Conservation (phyloP, 805 yeast species). For the Starmerella khaoyaiensis region DNA sequence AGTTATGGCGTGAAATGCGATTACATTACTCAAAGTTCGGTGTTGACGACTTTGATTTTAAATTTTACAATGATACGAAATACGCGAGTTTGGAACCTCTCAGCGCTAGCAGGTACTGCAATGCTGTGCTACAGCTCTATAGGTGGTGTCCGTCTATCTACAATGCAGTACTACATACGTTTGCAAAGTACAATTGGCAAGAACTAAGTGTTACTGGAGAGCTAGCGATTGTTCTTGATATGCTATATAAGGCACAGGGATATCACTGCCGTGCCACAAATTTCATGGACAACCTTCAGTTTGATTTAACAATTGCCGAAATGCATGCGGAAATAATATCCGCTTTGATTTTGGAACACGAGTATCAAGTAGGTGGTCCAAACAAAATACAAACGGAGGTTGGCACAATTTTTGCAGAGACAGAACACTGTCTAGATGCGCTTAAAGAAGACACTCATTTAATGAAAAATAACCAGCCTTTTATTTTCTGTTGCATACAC, state of each 20-base stretch:
- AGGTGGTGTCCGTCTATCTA: conserved; percentile 63
- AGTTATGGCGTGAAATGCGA: conserved; percentile 59
- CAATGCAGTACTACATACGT: conserved; percentile 44
- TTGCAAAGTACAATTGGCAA: conserved; percentile 34
- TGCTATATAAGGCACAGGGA: conserved; percentile 73
- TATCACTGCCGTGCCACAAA: conserved; percentile 71
- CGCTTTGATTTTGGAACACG: conserved; percentile 4
- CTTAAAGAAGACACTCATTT: too few relatives aligned
- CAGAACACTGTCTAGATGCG: too few relatives aligned
- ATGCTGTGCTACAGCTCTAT: conserved; percentile 66
- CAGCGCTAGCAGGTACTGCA: conserved; percentile 62
- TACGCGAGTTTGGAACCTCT: conserved; percentile 85
- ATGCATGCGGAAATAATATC: conserved; percentile 3
- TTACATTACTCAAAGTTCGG: conserved; percentile 83
- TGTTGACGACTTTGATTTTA: conserved; percentile 85
- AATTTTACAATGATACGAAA: conserved; percentile 58
- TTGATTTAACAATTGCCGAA: conserved; percentile 2
- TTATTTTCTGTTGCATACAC: too few relatives aligned
- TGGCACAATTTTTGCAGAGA: too few relatives aligned
- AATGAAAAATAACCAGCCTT: too few relatives aligned
- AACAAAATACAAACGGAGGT: too few relatives aligned
- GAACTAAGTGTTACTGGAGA: conserved; percentile 49
- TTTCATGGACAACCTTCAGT: conserved; percentile 45
- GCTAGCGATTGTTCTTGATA: conserved; percentile 78
- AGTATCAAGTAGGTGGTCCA: conserved; percentile 11